These are phyloP conservation scores for Helicostylum pulchrum DNA, from an alignment of 192 early-diverging fungal genomes.

Conservation along the genomic window DNA sequence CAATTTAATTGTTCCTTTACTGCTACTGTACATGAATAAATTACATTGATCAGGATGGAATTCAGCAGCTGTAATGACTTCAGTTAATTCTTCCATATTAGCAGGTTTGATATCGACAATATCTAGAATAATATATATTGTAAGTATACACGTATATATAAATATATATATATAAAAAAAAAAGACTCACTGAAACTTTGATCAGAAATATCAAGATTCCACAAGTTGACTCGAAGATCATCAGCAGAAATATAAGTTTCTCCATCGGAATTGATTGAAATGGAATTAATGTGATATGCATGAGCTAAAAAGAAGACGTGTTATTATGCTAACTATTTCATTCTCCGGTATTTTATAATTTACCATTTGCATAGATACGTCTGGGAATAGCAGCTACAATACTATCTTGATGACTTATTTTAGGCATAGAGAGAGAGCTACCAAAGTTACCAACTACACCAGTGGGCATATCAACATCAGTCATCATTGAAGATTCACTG, in stretches of 20 bases:
- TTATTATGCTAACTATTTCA: neutral
- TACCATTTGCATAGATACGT: conserved; percentile 88
- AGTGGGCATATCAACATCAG: neutral
- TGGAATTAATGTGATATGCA: conserved; percentile 99
- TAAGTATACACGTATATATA: neutral
- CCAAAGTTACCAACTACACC: conserved; percentile 25
- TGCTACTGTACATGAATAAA: conserved; percentile 97
- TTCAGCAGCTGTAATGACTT: conserved; percentile 98
- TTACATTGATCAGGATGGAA: conserved; percentile 97
- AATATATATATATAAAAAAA: neutral
- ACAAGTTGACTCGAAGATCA: conserved; percentile 97
- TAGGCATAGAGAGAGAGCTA: conserved; percentile 69
- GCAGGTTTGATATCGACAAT: conserved; percentile 99
- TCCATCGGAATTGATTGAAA: conserved; percentile 97
- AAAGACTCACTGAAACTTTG: conserved; percentile 86
- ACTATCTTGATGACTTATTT: conserved; percentile 90
- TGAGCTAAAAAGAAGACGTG: conserved; percentile 60
- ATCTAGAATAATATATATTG: conserved; percentile 59
- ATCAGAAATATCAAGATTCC: conserved; percentile 96
- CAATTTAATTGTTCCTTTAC: conserved; percentile 96
- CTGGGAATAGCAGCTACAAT: conserved; percentile 94
- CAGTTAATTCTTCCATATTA: conserved; percentile 99
- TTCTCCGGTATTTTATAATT: neutral
- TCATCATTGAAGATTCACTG: conserved; percentile 78
- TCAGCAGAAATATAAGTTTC: conserved; percentile 98